Evolutionary conservation across 2,329 filamentous ascomycete species (phyloP).

Genomic region (Fusarium virguliforme): DNA sequence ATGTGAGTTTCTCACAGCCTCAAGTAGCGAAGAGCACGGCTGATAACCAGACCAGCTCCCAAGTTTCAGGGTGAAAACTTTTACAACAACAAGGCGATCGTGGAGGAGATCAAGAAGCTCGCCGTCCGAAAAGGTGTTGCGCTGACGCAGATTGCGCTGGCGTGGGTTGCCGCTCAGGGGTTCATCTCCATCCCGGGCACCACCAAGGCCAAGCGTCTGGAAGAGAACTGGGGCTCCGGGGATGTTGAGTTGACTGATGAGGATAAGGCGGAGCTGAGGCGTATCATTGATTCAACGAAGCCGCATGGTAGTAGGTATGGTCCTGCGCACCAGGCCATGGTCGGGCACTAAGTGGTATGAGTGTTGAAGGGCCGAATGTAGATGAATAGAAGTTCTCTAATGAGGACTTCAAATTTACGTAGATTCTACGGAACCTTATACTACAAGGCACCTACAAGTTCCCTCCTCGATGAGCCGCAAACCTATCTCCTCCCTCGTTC

Average conservation of each 20-base stretch:
- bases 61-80: constrained; percentile 63
- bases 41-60: constrained; percentile 38
- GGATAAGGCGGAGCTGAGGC: constrained; percentile 59
- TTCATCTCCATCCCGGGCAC: constrained; percentile 66
- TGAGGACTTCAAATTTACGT: background rate
- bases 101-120: constrained; percentile 60
- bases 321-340: constrained; percentile 15
- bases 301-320: constrained; percentile 25
- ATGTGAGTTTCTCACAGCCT: constrained; percentile 46
- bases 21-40: background rate
- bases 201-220: constrained; percentile 58
- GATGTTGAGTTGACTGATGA: constrained; percentile 57
- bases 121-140: constrained; percentile 49
- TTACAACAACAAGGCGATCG: constrained; percentile 61
- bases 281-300: constrained; percentile 53
- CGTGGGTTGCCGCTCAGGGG: constrained; percentile 60
- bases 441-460: too few species aligned
- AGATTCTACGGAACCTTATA: too few species aligned
- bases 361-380: too few species aligned
- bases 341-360: constrained; percentile 19
- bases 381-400: too few species aligned
- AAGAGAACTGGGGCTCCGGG: constrained; percentile 60
- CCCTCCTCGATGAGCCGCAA: too few species aligned
- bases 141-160: constrained; percentile 58
- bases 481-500: too few species aligned